These are phyloP conservation scores for Mrakia hoshinonis DNA, from an alignment of 768 basidiomycete species.

Conservation along the genomic window DNA sequence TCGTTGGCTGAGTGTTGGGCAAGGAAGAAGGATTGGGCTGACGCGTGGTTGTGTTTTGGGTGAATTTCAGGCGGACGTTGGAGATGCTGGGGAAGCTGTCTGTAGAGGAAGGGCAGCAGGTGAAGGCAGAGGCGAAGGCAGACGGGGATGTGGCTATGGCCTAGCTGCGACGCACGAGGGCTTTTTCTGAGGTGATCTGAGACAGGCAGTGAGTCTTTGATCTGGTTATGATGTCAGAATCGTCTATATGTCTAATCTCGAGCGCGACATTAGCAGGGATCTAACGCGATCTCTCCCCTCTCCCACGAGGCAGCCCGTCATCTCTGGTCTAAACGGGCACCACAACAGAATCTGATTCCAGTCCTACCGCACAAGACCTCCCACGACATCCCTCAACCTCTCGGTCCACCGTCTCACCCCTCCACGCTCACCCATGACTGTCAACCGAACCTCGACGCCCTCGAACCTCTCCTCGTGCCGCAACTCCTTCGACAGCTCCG, in stretches of 20 bases:
- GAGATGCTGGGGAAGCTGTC: no score
- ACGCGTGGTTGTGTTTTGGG: no score
- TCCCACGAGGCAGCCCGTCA: no score
- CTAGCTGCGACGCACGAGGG: no score
- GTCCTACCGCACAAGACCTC: constrained; percentile 26
- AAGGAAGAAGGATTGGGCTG: background rate
- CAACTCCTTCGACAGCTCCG: background rate
- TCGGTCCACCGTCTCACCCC: constrained; percentile 57
- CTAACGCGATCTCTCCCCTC: constrained; percentile 20
- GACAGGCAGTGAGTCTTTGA: no score
- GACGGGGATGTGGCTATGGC: no score
- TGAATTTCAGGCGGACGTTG: no score
- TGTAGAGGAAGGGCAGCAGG: no score
- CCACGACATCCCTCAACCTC: constrained; percentile 47
- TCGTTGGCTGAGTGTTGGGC: background rate
- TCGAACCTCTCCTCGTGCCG: constrained; percentile 8
- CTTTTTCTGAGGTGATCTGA: no score
- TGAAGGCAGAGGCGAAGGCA: no score
- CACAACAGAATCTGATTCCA: background rate
- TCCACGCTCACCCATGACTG: constrained; percentile 86
- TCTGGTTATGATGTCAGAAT: no score
- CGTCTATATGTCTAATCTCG: background rate
- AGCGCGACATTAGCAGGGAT: background rate
- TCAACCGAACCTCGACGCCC: constrained; percentile 52
- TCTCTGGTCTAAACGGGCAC: no score